These are phyloP conservation scores for Pichia cephalocereana DNA, from an alignment of 805 yeast species.

Conservation along the genomic window DNA sequence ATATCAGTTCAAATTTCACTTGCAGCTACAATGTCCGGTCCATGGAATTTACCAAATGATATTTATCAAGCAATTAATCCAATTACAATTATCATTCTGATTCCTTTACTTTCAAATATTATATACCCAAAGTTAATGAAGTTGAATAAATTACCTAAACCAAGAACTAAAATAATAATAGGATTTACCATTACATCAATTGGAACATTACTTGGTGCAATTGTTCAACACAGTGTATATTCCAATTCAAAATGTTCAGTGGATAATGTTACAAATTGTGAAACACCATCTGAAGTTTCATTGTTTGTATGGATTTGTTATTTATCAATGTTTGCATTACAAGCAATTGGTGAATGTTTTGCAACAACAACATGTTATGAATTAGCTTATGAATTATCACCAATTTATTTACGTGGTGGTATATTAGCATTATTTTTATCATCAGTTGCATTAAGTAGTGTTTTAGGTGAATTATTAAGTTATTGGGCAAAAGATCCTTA, in stretches of 20 bases:
- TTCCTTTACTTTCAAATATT: conserved; percentile 39
- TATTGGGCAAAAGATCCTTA: conserved; percentile 33
- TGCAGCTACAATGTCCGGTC: conserved; percentile 43
- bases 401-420: conserved; percentile 40
- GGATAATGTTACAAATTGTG: conserved; percentile 17
- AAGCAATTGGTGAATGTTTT: conserved; percentile 46
- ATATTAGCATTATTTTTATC: conserved; percentile 34
- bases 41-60: conserved; percentile 44
- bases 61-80: conserved; percentile 46
- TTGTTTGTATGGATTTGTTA: conserved; percentile 28
- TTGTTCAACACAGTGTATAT: conserved; percentile 37
- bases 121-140: conserved; percentile 38
- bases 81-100: conserved; percentile 38
- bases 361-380: conserved; percentile 44
- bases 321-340: conserved; percentile 28
- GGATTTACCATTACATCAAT: conserved; percentile 39
- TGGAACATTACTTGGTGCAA: conserved; percentile 40
- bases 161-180: conserved; percentile 35
- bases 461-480: conserved; percentile 32
- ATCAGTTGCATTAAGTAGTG: conserved; percentile 37
- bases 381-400: conserved; percentile 44
- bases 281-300: conserved; percentile 13
- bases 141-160: conserved; percentile 29
- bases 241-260: conserved; percentile 37
- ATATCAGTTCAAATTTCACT: conserved; percentile 40